These are phyloP conservation scores for Solanum clarkiae DNA, from an alignment of 257 asterid species.

Conservation along the genomic window DNA sequence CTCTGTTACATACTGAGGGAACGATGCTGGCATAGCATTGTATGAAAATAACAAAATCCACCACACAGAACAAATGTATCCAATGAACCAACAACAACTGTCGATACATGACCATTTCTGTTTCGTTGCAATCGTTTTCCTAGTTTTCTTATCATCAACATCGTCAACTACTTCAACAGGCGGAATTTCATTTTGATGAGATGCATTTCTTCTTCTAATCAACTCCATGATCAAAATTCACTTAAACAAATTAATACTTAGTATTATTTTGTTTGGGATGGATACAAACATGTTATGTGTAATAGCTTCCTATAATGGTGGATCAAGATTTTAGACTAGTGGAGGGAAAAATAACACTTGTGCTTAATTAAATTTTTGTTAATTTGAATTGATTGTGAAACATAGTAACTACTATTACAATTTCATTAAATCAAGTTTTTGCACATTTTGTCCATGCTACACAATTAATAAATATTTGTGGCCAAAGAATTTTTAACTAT, in stretches of 20 bases:
- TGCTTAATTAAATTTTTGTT: neutral
- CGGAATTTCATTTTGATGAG: conserved; percentile 24
- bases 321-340: neutral
- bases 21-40: conserved; percentile 85
- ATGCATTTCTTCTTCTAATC: conserved; percentile 40
- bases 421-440: no score
- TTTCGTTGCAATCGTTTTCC: conserved; percentile 8
- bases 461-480: no score
- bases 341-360: neutral
- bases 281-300: neutral
- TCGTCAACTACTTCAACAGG: neutral
- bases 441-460: no score
- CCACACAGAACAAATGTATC: conserved; percentile 65
- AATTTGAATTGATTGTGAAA: neutral
- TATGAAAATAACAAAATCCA: conserved; percentile 58
- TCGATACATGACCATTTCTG: conserved; percentile 65
- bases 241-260: neutral
- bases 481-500: no score
- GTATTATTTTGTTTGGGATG: neutral
- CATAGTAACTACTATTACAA: no score
- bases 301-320: neutral
- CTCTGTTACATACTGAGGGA: conserved; percentile 81
- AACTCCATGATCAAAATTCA: neutral
- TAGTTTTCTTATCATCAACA: conserved; percentile 2
- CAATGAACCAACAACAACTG: conserved; percentile 78